Conservation (phyloP, 257 asterid species). For the Osmanthus fragrans region DNA sequence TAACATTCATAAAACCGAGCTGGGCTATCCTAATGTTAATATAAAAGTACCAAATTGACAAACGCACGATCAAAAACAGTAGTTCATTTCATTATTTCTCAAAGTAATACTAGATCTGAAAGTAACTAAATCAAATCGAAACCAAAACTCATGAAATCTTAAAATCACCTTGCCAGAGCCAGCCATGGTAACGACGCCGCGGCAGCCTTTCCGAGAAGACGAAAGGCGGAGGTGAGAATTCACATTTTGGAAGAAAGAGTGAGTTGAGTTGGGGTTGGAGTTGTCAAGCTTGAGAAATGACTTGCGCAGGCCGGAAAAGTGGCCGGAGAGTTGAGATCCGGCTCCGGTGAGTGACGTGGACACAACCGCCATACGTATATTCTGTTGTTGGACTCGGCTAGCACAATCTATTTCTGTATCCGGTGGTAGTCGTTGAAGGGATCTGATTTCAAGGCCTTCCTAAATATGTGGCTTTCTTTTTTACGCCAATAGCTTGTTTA, state of each 20-base stretch:
- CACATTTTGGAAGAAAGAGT: slow-evolving; percentile 50
- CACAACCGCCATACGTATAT: slow-evolving; percentile 32
- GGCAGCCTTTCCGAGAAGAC: slow-evolving; percentile 45
- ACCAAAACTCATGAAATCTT: neutral
- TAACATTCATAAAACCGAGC: no score
- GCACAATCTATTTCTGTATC: neutral
- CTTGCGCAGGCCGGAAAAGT: slow-evolving; percentile 66
- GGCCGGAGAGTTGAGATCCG: slow-evolving; percentile 31
- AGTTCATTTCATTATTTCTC: neutral
- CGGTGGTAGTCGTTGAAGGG: neutral
- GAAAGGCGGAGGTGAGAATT: slow-evolving; percentile 58
- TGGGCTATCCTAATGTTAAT: no score
- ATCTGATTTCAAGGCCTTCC: neutral
- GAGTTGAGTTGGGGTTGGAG: slow-evolving; percentile 48
- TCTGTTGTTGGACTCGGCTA: neutral
- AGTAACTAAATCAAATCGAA: neutral
- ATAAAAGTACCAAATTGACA: no score
- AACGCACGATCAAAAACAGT: no score
- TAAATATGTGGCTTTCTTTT: neutral
- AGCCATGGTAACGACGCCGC: slow-evolving; percentile 81
- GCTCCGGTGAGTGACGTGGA: slow-evolving; percentile 37
- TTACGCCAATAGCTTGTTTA: neutral
- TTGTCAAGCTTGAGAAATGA: slow-evolving; percentile 60
- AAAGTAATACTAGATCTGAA: slow-evolving; percentile 28
- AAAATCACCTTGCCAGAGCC: slow-evolving; percentile 83